A percentile compares a stretch with the other conserved stretches of the same genome.
Conservation (phyloP, 257 asterid genomes). For the Solanum chilense region DNA sequence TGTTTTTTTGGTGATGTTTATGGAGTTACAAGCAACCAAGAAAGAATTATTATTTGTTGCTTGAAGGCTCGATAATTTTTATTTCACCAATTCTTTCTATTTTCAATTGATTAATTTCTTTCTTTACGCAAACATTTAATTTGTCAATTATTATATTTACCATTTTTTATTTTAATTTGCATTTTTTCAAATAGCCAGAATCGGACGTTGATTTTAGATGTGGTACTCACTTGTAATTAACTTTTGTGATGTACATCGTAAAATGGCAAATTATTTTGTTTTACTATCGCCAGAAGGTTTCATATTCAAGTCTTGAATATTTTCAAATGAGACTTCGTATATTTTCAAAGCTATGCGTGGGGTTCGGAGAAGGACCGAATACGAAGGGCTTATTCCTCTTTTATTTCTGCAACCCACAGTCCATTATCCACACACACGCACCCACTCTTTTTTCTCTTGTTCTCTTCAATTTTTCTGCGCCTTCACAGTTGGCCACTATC, state of each 20-base stretch:
- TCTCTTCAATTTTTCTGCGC: neutral
- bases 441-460: neutral
- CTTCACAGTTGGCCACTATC: neutral
- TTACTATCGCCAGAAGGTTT: accelerated
- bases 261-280: accelerated
- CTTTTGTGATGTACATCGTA: neutral
- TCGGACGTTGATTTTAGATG: neutral
- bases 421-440: neutral
- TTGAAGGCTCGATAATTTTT: neutral
- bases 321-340: too few species aligned
- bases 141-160: neutral
- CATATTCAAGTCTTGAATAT: too few species aligned
- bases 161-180: too few species aligned
- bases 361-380: neutral
- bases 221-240: neutral
- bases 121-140: neutral
- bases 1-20: neutral
- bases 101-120: neutral
- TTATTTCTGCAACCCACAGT: neutral
- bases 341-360: neutral
- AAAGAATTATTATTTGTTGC: neutral
- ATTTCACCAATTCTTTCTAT: neutral
- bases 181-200: too few species aligned
- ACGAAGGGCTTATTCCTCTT: neutral
- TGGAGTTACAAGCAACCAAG: neutral